A percentile compares a stretch with the other conserved stretches of the same genome.
Conservation (phyloP, 805 yeast species). For the Brettanomyces naardenensis region DNA sequence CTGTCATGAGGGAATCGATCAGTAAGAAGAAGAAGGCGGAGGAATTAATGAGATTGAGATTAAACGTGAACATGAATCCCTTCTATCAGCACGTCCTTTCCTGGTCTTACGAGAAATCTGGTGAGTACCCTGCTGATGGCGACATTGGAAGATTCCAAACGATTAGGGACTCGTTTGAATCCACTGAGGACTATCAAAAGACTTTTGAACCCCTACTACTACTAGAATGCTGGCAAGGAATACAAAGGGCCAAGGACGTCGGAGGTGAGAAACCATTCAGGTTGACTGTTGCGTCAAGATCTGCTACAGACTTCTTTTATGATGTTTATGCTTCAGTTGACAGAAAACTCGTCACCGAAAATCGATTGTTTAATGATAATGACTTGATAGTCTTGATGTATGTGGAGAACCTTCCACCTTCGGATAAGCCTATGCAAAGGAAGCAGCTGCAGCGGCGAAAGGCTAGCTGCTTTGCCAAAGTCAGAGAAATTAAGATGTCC, state of each 20-base stretch:
- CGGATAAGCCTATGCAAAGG: constrained; percentile 16
- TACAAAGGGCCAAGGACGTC: constrained; percentile 64
- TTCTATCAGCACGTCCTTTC: constrained; percentile 58
- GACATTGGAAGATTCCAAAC: constrained; percentile 27
- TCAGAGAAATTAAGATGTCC: constrained; percentile 62
- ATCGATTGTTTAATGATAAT: constrained; percentile 54
- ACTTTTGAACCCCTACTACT: constrained; percentile 74
- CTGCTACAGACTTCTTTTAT: constrained; percentile 77
- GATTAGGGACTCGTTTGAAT: constrained; percentile 48
- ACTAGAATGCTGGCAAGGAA: constrained; percentile 91
- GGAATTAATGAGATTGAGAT: constrained; percentile 68
- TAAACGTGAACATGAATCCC: constrained; percentile 72
- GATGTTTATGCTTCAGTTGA: constrained; percentile 76
- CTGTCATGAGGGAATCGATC: constrained; percentile 20
- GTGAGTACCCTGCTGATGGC: constrained; percentile 53
- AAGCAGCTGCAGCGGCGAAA: constrained; percentile 11
- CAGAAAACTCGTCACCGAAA: constrained; percentile 39
- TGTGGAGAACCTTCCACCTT: constrained; percentile 32
- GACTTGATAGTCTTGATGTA: constrained; percentile 65
- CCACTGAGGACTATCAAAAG: constrained; percentile 57
- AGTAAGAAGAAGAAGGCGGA: constrained; percentile 50
- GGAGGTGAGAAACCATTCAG: constrained; percentile 53
- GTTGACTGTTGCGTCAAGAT: constrained; percentile 67
- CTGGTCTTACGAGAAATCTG: constrained; percentile 64
- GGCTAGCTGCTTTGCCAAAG: constrained; percentile 72